Conservation (phyloP, 345 rosid genomes). For the Passiflora organensis region DNA sequence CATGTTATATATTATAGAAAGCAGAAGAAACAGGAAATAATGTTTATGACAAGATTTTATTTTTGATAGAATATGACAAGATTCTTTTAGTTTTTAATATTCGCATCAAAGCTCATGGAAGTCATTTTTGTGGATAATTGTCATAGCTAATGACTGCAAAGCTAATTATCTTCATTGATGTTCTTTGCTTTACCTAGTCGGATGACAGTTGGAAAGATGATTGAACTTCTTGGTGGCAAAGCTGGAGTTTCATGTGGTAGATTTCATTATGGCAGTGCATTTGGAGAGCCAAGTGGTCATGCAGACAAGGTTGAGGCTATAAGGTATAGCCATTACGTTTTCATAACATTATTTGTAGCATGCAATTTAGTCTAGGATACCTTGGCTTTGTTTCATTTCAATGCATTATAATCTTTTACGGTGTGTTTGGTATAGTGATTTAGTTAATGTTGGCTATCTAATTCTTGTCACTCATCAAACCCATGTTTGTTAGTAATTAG, state of each 20-base stretch:
- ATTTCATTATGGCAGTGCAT: conserved; percentile 95
- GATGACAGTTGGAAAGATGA: conserved; percentile 98
- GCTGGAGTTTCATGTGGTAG: conserved; percentile 85
- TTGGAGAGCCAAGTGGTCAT: conserved; percentile 93
- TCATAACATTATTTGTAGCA: neutral
- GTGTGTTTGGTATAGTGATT: no score
- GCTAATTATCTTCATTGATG: neutral
- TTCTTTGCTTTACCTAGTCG: conserved; percentile 43
- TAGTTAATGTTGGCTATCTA: no score
- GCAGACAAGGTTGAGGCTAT: conserved; percentile 80
- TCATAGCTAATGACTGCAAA: neutral
- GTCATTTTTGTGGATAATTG: neutral
- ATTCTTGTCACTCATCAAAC: no score
- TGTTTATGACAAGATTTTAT: no score
- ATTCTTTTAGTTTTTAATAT: no score
- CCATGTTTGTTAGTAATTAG: no score
- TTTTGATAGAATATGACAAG: no score
- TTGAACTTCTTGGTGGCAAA: conserved; percentile 94
- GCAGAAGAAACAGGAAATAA: no score
- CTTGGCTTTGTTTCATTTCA: no score
- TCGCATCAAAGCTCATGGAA: neutral
- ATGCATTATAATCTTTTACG: no score
- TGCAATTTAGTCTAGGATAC: neutral
- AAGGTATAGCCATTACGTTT: conserved; percentile 33
- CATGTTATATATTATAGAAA: no score